These are phyloP conservation scores for Colletotrichum plurivorum DNA, from an alignment of 2,329 filamentous ascomycete genomes.

Conservation along the genomic window DNA sequence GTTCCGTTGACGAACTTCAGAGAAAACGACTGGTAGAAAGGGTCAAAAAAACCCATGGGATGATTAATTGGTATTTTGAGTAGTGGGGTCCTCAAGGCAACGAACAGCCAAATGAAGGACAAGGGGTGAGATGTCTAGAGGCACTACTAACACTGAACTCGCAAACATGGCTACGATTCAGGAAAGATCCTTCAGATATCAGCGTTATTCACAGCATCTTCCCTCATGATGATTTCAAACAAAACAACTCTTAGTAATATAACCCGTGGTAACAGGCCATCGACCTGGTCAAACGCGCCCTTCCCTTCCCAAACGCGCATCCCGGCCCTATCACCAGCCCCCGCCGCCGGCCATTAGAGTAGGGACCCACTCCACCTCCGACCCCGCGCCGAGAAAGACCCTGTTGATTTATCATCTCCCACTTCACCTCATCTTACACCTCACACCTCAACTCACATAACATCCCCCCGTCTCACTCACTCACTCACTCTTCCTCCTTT, in stretches of 20 bases:
- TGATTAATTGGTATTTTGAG: too few relatives aligned
- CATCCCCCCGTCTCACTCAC: too few relatives aligned
- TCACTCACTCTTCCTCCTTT: not conserved
- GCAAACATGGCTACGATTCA: too few relatives aligned
- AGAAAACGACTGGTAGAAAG: too few relatives aligned
- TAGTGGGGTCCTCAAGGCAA: too few relatives aligned
- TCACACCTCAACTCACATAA: too few relatives aligned
- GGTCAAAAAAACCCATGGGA: too few relatives aligned
- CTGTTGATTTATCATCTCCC: constrained; percentile 23
- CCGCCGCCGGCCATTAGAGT: constrained; percentile 10
- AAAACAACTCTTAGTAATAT: not conserved
- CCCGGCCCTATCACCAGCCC: not conserved
- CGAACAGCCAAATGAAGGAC: too few relatives aligned
- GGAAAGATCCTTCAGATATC: too few relatives aligned
- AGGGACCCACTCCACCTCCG: constrained; percentile 20
- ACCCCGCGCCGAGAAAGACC: constrained; percentile 27
- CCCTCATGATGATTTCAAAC: not conserved
- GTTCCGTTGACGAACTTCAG: too few relatives aligned
- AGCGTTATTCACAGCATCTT: not conserved
- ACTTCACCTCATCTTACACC: not conserved
- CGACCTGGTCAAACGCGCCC: not conserved
- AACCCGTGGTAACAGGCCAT: not conserved
- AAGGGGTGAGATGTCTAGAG: too few relatives aligned
- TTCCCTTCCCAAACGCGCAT: not conserved
- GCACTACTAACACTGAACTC: too few relatives aligned